Percentiles rank a stretch among this genome's conserved stretches.
phyloP scores from a whole-genome alignment of 75 land plant species.

The Selaginella tamariscina region DNA sequence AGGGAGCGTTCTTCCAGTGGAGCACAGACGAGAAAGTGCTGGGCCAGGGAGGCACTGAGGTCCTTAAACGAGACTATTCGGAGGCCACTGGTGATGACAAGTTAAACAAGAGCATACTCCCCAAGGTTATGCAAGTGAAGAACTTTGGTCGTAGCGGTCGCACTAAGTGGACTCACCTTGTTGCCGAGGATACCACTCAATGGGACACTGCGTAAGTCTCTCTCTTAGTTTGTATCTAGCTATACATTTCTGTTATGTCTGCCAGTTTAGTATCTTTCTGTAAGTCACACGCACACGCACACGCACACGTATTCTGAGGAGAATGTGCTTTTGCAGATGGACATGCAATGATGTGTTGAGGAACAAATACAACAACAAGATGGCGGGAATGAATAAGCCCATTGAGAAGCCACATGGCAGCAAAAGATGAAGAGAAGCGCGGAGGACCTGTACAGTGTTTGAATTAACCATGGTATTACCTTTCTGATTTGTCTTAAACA shows the following conservation, averaged over 20 bases:
- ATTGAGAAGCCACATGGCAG: slow-evolving; percentile 84
- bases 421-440: slow-evolving; percentile 55
- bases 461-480: no score
- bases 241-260: not conserved
- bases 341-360: slow-evolving; percentile 70
- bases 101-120: slow-evolving; percentile 82
- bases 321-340: slow-evolving; percentile 47
- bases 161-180: slow-evolving; percentile 96
- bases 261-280: not conserved
- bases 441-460: not conserved
- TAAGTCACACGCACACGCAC: not conserved
- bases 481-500: no score
- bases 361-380: slow-evolving; percentile 70
- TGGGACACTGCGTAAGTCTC: slow-evolving; percentile 75
- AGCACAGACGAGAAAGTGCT: slow-evolving; percentile 45
- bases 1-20: slow-evolving; percentile 87
- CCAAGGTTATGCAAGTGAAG: slow-evolving; percentile 97
- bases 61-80: slow-evolving; percentile 69
- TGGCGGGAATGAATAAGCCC: slow-evolving; percentile 82
- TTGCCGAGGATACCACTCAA: slow-evolving; percentile 88
- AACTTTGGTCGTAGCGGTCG: slow-evolving; percentile 94
- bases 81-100: slow-evolving; percentile 90
- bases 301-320: not conserved
- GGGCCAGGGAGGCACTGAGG: slow-evolving; percentile 44
- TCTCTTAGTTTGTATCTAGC: not conserved